These are phyloP conservation scores for Centella asiatica DNA, from an alignment of 129 eudicot species.

Conservation along the genomic window DNA sequence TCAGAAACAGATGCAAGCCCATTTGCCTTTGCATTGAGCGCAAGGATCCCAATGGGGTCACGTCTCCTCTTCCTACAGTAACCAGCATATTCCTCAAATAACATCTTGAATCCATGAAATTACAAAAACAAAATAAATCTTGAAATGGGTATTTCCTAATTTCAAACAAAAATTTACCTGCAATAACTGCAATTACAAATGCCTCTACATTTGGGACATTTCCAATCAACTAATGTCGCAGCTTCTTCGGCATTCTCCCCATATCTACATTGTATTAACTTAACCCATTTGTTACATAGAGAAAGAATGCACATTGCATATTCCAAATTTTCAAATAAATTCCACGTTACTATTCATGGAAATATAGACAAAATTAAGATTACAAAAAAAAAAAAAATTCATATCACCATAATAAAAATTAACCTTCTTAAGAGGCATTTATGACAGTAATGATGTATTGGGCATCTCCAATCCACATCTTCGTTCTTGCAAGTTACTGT, in stretches of 20 bases:
- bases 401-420: no score
- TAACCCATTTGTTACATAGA: no score
- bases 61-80: conserved; percentile 53
- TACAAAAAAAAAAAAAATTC: no score
- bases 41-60: conserved; percentile 45
- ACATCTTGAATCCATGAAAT: not conserved
- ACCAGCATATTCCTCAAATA: conserved; percentile 2
- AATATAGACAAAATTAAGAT: no score
- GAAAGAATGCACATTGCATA: conserved; percentile 3
- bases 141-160: not conserved
- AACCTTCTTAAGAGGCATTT: conserved; percentile 51
- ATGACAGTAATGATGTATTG: conserved; percentile 30
- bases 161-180: conserved; percentile 28
- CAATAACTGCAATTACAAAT: conserved; percentile 61
- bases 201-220: conserved; percentile 63
- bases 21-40: conserved; percentile 38
- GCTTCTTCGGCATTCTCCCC: conserved; percentile 56
- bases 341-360: no score
- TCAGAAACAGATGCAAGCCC: conserved; percentile 61
- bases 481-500: conserved; percentile 34
- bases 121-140: not conserved
- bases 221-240: conserved; percentile 38
- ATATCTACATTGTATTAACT: conserved; percentile 27
- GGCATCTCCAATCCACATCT: conserved; percentile 32
- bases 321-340: no score